phyloP scores from a whole-genome alignment of 495 filamentous ascomycete genomes.

The Aspergillus haitiensis region DNA sequence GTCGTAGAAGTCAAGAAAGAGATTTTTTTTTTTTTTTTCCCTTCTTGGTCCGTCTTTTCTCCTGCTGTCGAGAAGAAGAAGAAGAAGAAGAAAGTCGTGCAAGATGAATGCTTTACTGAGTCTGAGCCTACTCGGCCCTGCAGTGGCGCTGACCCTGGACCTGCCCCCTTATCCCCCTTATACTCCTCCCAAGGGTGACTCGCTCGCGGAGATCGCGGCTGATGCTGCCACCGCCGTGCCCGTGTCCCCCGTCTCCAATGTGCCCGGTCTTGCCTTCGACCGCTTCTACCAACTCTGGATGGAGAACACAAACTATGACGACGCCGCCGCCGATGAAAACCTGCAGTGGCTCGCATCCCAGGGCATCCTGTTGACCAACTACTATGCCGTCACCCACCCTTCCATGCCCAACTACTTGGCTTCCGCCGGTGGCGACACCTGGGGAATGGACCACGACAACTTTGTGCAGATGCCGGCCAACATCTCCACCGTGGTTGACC shows the following conservation, averaged over 20 bases:
- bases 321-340: conserved; percentile 50
- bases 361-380: conserved; percentile 65
- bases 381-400: conserved; percentile 62
- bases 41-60: no score
- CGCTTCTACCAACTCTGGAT: conserved; percentile 69
- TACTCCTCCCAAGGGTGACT: neutral
- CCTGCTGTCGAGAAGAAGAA: no score
- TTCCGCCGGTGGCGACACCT: conserved; percentile 61
- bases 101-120: neutral
- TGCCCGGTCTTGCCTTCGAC: conserved; percentile 64
- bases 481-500: conserved; percentile 66
- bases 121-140: no score
- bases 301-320: conserved; percentile 66
- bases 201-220: neutral
- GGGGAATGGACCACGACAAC: conserved; percentile 68
- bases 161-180: neutral
- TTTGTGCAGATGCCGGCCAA: conserved; percentile 57
- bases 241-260: conserved; percentile 54
- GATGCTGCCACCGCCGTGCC: conserved; percentile 16
- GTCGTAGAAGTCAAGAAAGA: no score
- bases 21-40: no score
- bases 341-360: conserved; percentile 54
- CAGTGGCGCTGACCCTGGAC: neutral
- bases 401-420: conserved; percentile 72
- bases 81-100: neutral